Base-by-base conservation (phyloP, 768 basidiomycete genomes). In the Kwoniella dejecticola region DNA sequence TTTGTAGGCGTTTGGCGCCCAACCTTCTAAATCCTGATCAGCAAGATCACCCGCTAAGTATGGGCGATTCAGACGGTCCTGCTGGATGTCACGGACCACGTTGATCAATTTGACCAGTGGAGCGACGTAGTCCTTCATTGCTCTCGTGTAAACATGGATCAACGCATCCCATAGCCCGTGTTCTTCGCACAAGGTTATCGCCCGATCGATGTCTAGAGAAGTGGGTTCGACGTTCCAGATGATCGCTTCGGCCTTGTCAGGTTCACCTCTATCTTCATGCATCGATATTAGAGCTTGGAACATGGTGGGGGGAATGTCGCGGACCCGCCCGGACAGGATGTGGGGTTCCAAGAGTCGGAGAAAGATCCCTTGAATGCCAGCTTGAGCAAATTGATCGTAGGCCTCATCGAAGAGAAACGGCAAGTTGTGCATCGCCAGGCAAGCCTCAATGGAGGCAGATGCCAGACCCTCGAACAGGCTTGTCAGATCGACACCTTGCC, bases 171-270 rank as follows among this genome's bases (percentile, higher is more conserved):
- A 96, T 4, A 98, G 85, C 26, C 83, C 83, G 72, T 92, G 84
- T 59, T 80, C 83, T 77, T 91, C 88, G 72, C 96, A 99, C 4
- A 99, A 83, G 24, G 79, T 83, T 66, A 97, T 89, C 4, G 89
- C 88, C 79, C 97, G 95, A 72, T 97, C 90, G 79, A 97, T 87
- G 73, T 99, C 96, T 61, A 99, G 80, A 68, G 88, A 90, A 1
- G 85, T 80, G 0, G 95, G 92, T 68, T 96, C 90, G 66, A 97
- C 91, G 74, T 95, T 91, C 92, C 93, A 97, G 56, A 99, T 95
- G 58, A 97, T 82, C 29, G 86, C 85, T 77, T 99, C 94, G 1
- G 89, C 90, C 2, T 86, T 82, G 49, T 90, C 89, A 7, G 88
- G 86, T 33, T 87, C 84, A 12, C 82, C 82, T 44, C 86, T 83